These are phyloP conservation scores for Lactarius sanguifluus DNA, from an alignment of 768 basidiomycete species.

Conservation along the genomic window DNA sequence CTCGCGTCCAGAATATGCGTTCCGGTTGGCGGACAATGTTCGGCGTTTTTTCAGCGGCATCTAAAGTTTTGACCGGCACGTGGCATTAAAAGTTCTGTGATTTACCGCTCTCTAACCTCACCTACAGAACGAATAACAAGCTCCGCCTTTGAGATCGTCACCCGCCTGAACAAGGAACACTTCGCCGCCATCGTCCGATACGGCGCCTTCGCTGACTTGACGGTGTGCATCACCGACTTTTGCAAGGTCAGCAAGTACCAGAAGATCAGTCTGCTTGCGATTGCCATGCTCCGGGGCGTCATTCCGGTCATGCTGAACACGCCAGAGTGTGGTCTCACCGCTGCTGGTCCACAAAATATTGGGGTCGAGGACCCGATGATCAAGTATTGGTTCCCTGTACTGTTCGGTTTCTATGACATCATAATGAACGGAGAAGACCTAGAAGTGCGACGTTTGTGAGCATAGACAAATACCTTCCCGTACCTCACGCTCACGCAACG, in stretches of 20 bases:
- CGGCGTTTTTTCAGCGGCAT: constrained; percentile 95
- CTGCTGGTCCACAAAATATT: constrained; percentile 37
- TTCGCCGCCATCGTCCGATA: constrained; percentile 89
- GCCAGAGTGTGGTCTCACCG: constrained; percentile 60
- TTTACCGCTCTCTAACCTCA: constrained; percentile 16
- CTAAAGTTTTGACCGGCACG: constrained; percentile 84
- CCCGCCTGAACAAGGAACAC: constrained; percentile 84
- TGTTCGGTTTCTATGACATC: constrained; percentile 99
- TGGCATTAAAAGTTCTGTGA: constrained; percentile 12
- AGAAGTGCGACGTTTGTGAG: constrained; percentile 94
- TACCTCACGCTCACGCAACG: constrained; percentile 7
- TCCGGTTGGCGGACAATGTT: constrained; percentile 99
- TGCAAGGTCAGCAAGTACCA: constrained; percentile 99
- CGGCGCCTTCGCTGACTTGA: constrained; percentile 94
- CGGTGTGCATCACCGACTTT: constrained; percentile 97
- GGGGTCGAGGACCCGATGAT: constrained; percentile 84
- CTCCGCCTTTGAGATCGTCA: constrained; percentile 96
- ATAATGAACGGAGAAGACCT: constrained; percentile 99
- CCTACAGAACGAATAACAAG: constrained; percentile 79
- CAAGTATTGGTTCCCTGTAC: constrained; percentile 93
- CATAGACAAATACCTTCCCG: constrained; percentile 23
- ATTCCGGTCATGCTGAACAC: constrained; percentile 89
- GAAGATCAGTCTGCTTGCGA: constrained; percentile 94
- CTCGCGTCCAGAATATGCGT: constrained; percentile 89
- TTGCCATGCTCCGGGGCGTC: constrained; percentile 91